A percentile compares a stretch with the other conserved stretches of the same genome.
These are phyloP conservation scores for Cercophora sp. DNA, from an alignment of 495 filamentous ascomycete genomes.

Conservation along the genomic window DNA sequence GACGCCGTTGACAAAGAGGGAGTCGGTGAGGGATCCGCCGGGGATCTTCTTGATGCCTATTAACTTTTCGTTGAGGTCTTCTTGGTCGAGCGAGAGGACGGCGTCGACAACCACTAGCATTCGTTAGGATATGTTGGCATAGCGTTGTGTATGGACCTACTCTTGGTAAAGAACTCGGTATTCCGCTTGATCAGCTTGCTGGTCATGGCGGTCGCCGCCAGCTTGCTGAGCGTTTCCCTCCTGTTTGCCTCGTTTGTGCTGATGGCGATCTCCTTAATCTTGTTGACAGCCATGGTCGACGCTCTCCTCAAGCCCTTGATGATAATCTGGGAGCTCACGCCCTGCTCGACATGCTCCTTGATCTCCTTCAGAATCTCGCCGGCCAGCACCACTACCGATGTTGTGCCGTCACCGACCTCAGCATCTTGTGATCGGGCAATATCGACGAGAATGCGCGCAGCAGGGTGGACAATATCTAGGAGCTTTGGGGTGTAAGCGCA, in stretches of 20 bases:
- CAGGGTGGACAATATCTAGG: constrained; percentile 96
- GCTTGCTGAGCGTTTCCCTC: constrained; percentile 81
- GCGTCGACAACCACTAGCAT: constrained; percentile 90
- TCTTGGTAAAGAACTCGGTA: constrained; percentile 94
- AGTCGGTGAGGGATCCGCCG: constrained; percentile 93
- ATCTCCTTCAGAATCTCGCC: constrained; percentile 96
- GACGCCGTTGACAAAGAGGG: constrained; percentile 94
- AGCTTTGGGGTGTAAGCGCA: constrained; percentile 53
- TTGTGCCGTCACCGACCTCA: constrained; percentile 96
- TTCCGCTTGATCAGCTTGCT: constrained; percentile 99
- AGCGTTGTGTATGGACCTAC: constrained; percentile 39
- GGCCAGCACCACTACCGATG: constrained; percentile 91
- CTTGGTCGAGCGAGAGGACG: constrained; percentile 93
- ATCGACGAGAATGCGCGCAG: constrained; percentile 95
- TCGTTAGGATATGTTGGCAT: not conserved
- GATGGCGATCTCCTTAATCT: constrained; percentile 95
- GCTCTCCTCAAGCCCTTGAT: constrained; percentile 93
- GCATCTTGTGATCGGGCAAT: constrained; percentile 98
- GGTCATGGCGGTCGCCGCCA: constrained; percentile 98
- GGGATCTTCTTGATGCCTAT: constrained; percentile 98
- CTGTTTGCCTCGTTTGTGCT: constrained; percentile 80
- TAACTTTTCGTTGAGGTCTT: constrained; percentile 94
- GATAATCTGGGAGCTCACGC: constrained; percentile 94
- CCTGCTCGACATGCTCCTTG: constrained; percentile 91
- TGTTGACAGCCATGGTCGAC: constrained; percentile 90